Base-by-base conservation (phyloP, 495 filamentous ascomycete species). In the Daldinia loculata region DNA sequence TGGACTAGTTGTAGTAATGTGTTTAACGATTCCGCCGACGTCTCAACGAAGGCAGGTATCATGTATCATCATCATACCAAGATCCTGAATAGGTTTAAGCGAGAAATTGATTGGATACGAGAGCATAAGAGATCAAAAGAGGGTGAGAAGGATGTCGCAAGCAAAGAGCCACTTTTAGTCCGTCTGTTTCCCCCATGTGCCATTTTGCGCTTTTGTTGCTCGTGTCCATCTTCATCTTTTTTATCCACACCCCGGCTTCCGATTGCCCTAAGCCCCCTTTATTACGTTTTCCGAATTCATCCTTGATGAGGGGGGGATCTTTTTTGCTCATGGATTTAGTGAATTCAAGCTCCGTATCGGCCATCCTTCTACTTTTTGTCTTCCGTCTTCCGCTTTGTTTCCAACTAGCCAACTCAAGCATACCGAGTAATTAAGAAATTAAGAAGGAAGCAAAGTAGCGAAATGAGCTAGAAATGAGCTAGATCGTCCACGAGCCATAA, bases 241-340 rank as follows among this genome's bases (percentile, higher is more conserved):
- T 50, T 48, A 65, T 64, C 29, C 56, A 65, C 67, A 22, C 68
- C 61, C 56, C 32, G 24, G n/a, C n/a, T 4, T 36, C 9, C 15
- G 1, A 19, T 24, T 12, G 30, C 27, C 45, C 29, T 65, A 48
- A 68, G 65, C 70, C 70, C 70, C 70, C 70, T 72, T 72, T 72
- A 71, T 72, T 64, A 65, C 61, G 64, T 65, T 68, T 61, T 72
- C 70, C 65, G 70, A 72, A 61, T 69, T 69, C 61, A 68, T 65
- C 61, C 59, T 64, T 53, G n/a, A 51, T 57, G 43, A 30, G 34
- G 34, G 12, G 12, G 0, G 32, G 8, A 22, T 60, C 17, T 39
- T 27, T 24, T 39, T 39, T 41, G 15, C 34, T 32, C 39, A 41
- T 51, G 55, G 48, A 66, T 59, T 69, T 69, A 63, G 67, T 43